These are phyloP conservation scores for Aspergillus sp. DNA, from an alignment of 2,329 filamentous ascomycete species.

Conservation along the genomic window DNA sequence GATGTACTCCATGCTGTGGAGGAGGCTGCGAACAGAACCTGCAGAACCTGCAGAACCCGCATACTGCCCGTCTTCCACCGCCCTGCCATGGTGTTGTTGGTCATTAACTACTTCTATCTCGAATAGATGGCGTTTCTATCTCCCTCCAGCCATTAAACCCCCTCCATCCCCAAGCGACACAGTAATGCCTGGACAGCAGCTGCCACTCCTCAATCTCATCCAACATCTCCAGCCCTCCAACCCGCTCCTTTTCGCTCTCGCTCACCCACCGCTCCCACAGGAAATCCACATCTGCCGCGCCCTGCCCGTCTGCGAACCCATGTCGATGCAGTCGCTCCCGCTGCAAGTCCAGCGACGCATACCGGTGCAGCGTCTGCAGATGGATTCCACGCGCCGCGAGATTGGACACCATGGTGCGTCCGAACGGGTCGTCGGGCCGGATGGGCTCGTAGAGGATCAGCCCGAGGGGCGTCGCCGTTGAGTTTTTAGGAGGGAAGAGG, in stretches of 20 bases:
- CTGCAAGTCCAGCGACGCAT: slow-evolving; percentile 60
- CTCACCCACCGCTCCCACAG: slow-evolving; percentile 71
- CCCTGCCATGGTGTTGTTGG: too few relatives aligned
- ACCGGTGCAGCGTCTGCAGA: slow-evolving; percentile 71
- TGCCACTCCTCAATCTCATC: slow-evolving; percentile 96
- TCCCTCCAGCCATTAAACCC: slow-evolving; percentile 33
- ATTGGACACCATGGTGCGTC: slow-evolving; percentile 85
- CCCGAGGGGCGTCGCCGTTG: slow-evolving; percentile 33
- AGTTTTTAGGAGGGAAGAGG: slow-evolving; percentile 33
- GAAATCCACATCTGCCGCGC: slow-evolving; percentile 52
- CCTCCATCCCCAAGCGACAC: slow-evolving; percentile 79
- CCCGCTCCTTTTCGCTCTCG: slow-evolving; percentile 62
- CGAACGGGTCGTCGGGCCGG: slow-evolving; percentile 73
- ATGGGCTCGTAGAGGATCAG: slow-evolving; percentile 86
- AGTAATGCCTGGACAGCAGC: slow-evolving; percentile 78
- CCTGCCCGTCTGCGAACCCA: slow-evolving; percentile 53
- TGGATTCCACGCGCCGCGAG: slow-evolving; percentile 70
- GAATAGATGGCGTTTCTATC: slow-evolving; percentile 23
- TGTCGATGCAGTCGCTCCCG: slow-evolving; percentile 54
- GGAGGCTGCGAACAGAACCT: too few relatives aligned
- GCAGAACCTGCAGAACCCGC: too few relatives aligned
- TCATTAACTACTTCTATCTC: too few relatives aligned
- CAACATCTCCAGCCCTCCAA: slow-evolving; percentile 72
- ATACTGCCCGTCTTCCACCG: too few relatives aligned
- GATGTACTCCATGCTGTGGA: too few relatives aligned